Conservation (phyloP, 2,329 filamentous ascomycete species). For the Xylariales sp. region DNA sequence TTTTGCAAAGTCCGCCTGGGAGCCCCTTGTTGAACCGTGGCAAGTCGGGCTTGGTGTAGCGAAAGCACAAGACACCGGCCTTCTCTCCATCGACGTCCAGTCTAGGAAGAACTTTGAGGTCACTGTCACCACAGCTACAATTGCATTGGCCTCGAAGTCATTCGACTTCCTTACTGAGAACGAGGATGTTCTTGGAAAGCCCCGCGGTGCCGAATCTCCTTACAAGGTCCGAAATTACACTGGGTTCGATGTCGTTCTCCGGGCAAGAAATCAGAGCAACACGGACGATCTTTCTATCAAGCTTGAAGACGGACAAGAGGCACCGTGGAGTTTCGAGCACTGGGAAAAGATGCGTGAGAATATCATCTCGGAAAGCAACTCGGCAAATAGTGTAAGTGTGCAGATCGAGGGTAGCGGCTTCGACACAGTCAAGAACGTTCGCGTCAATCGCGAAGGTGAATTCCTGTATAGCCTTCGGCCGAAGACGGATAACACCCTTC, state of each 20-base stretch:
- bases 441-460: conserved; percentile 91
- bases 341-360: conserved; percentile 95
- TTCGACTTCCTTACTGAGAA: conserved; percentile 84
- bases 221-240: conserved; percentile 95
- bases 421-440: conserved; percentile 81
- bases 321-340: conserved; percentile 94
- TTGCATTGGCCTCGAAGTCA: conserved; percentile 88
- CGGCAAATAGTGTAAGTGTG: conserved; percentile 70
- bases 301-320: conserved; percentile 83
- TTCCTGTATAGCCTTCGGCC: conserved; percentile 84
- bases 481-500: conserved; percentile 76
- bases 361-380: conserved; percentile 75
- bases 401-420: conserved; percentile 91
- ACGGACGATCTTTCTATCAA: conserved; percentile 71
- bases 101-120: conserved; percentile 90
- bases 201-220: conserved; percentile 83
- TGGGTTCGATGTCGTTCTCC: conserved; percentile 82
- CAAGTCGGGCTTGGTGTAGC: conserved; percentile 86
- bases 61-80: conserved; percentile 68
- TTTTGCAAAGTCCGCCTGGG: conserved; percentile 98
- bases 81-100: conserved; percentile 76
- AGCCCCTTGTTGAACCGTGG: conserved; percentile 95
- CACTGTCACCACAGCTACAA: conserved; percentile 87
- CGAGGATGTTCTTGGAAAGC: conserved; percentile 89
- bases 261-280: conserved; percentile 64